A percentile compares a stretch with the other conserved stretches of the same genome.
phyloP scores from a whole-genome alignment of 2,329 filamentous ascomycete genomes.

The Colletotrichum sp. region DNA sequence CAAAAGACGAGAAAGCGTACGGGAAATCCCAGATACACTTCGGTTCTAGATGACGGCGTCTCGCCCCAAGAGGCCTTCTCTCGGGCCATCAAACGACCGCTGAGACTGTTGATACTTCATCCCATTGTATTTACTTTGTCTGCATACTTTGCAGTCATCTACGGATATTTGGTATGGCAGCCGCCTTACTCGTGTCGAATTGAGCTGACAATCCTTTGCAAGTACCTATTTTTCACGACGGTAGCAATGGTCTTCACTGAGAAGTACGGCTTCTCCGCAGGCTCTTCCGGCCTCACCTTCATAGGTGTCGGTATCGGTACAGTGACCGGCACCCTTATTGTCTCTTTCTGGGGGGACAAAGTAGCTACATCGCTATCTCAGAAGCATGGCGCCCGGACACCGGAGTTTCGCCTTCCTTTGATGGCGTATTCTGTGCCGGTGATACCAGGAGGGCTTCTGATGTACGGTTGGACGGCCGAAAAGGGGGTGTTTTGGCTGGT shows the following conservation, averaged over 20 bases:
- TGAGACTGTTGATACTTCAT: conserved; percentile 53
- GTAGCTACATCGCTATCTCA: conserved; percentile 14
- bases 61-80: conserved; percentile 25
- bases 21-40: conserved; percentile 27
- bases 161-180: conserved; percentile 29
- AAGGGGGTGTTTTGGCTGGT: conserved; percentile 62
- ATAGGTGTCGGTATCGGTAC: conserved; percentile 51
- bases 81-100: conserved; percentile 46
- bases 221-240: conserved; percentile 46
- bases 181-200: too few species aligned
- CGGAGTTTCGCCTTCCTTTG: conserved; percentile 25
- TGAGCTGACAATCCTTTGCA: conserved; percentile 28
- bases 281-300: conserved; percentile 41
- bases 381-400: conserved; percentile 12
- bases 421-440: conserved; percentile 21
- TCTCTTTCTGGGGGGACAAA: conserved; percentile 23
- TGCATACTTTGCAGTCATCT: conserved; percentile 39
- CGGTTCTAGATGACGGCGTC: conserved; percentile 8
- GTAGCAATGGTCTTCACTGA: conserved; percentile 41
- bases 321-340: conserved; percentile 26
- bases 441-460: conserved; percentile 31
- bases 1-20: conserved; percentile 47
- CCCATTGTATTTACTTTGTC: conserved; percentile 55
- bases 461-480: conserved; percentile 41
- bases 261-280: conserved; percentile 34